Conservation (phyloP, 2,329 filamentous ascomycete genomes). For the Cercospora janseana region DNA sequence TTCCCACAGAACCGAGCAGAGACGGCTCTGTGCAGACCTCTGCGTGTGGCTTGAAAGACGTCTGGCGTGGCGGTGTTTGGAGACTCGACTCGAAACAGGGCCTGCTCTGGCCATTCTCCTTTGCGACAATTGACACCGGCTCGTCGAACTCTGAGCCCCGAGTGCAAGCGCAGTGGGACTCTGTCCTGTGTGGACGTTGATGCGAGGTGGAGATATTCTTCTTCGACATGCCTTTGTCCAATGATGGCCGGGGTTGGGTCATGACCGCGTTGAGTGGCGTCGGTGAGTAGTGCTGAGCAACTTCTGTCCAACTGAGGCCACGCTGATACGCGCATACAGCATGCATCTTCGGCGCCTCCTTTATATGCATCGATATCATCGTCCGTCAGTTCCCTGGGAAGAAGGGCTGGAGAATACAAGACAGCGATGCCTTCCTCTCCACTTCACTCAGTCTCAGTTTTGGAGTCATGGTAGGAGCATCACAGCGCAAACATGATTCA, state of each 20-base stretch:
- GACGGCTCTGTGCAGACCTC: background rate
- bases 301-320: background rate
- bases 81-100: conserved; percentile 15
- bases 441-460: conserved; percentile 89
- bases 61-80: conserved; percentile 18
- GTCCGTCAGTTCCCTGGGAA: conserved; percentile 70
- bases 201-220: no score
- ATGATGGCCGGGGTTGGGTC: conserved; percentile 91
- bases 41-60: conserved; percentile 6
- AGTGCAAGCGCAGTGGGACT: no score
- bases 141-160: background rate
- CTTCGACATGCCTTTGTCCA: conserved; percentile 55
- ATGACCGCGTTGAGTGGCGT: conserved; percentile 81
- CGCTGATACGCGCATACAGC: conserved; percentile 38
- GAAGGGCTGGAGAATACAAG: conserved; percentile 78
- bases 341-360: conserved; percentile 68
- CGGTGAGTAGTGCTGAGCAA: conserved; percentile 47
- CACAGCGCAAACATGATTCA: background rate
- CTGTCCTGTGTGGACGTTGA: no score
- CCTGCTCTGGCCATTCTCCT: conserved; percentile 6
- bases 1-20: background rate
- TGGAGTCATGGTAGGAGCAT: conserved; percentile 77
- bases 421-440: conserved; percentile 84
- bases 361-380: conserved; percentile 83
- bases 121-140: conserved; percentile 4